Conservation (phyloP, 2,329 filamentous ascomycete species). For the Fusarium sp. region DNA sequence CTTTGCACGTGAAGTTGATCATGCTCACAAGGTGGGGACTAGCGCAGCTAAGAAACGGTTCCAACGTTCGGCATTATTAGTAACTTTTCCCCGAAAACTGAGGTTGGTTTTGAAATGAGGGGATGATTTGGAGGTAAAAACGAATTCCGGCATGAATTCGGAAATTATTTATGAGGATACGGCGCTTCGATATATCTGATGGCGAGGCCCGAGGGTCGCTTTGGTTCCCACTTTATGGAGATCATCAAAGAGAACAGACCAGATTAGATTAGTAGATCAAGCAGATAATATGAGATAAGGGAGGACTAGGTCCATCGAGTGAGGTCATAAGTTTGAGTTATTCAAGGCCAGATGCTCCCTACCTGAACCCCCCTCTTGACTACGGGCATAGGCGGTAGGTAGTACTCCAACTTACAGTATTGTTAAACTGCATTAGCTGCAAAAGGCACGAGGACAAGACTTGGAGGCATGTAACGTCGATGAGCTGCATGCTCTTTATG, state of each 20-base stretch:
- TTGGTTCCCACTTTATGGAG: slow-evolving; percentile 26
- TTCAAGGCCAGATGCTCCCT: neutral
- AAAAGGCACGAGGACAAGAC: slow-evolving; percentile 14
- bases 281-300: slow-evolving; percentile 2
- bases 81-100: neutral
- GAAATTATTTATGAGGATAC: slow-evolving; percentile 7
- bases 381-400: no score
- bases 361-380: neutral
- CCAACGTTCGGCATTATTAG: neutral
- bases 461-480: neutral
- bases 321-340: neutral
- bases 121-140: neutral
- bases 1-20: no score
- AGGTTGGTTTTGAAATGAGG: neutral
- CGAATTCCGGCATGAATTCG: slow-evolving; percentile 9
- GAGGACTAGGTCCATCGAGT: neutral
- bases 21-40: no score
- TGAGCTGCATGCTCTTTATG: slow-evolving; percentile 39
- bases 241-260: neutral
- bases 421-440: neutral
- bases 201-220: slow-evolving; percentile 9
- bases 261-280: neutral
- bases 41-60: no score
- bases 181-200: slow-evolving; percentile 19
- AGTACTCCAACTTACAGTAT: neutral